phyloP scores from a whole-genome alignment of 805 yeast genomes.

The Metschnikowia baotianmanensis region DNA sequence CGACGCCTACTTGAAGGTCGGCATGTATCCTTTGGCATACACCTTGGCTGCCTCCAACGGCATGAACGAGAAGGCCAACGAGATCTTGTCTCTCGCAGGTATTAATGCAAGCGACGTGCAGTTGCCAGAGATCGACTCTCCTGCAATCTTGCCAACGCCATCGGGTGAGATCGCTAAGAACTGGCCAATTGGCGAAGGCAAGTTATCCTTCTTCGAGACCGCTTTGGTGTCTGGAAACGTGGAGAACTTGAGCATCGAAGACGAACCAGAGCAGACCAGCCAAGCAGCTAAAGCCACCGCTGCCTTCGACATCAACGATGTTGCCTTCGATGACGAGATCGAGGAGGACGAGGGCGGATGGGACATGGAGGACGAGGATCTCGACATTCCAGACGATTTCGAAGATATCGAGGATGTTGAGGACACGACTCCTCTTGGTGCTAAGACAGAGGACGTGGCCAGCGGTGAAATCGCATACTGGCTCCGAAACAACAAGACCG shows the following conservation, averaged over 20 bases:
- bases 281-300: constrained; percentile 10
- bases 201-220: constrained; percentile 78
- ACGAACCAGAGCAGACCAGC: constrained; percentile 11
- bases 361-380: constrained; percentile 78
- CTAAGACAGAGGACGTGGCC: constrained; percentile 24
- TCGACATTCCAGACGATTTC: constrained; percentile 53
- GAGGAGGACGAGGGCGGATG: constrained; percentile 72
- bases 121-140: constrained; percentile 52
- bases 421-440: constrained; percentile 5
- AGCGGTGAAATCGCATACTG: constrained; percentile 70
- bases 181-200: constrained; percentile 82
- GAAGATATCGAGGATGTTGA: constrained; percentile 27
- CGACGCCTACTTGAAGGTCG: constrained; percentile 68
- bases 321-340: constrained; percentile 27
- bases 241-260: constrained; percentile 59
- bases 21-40: constrained; percentile 86
- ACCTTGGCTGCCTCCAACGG: constrained; percentile 89
- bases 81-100: constrained; percentile 69
- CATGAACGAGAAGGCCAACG: constrained; percentile 68
- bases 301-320: constrained; percentile 16
- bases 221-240: constrained; percentile 72
- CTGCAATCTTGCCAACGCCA: constrained; percentile 48
- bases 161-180: constrained; percentile 45
- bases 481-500: constrained; percentile 84
- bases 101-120: constrained; percentile 59